Percentiles rank a stretch among this genome's conserved stretches.
Conservation (phyloP, 805 yeast genomes). For the Cyberlindnera euphorbiae region DNA sequence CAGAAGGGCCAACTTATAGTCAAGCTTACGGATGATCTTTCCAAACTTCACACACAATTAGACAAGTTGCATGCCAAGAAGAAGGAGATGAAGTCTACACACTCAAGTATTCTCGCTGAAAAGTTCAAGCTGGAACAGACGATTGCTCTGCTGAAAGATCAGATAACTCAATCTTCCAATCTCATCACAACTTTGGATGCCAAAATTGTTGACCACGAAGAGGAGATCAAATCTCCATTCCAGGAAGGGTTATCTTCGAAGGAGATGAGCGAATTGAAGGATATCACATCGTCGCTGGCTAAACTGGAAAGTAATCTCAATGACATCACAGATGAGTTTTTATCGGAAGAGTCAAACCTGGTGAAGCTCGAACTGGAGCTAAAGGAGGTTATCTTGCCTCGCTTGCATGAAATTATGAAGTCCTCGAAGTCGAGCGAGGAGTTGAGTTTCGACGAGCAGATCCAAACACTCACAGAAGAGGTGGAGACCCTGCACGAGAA, state of each 20-base stretch:
- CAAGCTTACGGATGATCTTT: slow-evolving; percentile 40
- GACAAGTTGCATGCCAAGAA: slow-evolving; percentile 39
- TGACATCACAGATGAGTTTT: slow-evolving; percentile 33
- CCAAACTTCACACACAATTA: slow-evolving; percentile 29
- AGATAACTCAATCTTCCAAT: slow-evolving; percentile 3
- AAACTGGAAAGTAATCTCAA: slow-evolving; percentile 37
- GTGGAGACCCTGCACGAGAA: slow-evolving; percentile 28
- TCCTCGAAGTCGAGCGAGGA: slow-evolving; percentile 20
- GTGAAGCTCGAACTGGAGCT: slow-evolving; percentile 51
- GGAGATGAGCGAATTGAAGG: slow-evolving; percentile 42
- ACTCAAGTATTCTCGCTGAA: slow-evolving; percentile 39
- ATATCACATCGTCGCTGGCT: slow-evolving; percentile 33
- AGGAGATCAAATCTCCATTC: slow-evolving; percentile 53
- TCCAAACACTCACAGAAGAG: slow-evolving; percentile 18
- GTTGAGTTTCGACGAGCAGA: slow-evolving; percentile 14
- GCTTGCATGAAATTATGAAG: slow-evolving; percentile 35
- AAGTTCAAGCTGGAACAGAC: slow-evolving; percentile 42
- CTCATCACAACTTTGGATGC: slow-evolving; percentile 22
- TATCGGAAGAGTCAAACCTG: slow-evolving; percentile 42
- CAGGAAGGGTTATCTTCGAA: slow-evolving; percentile 42
- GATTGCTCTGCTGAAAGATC: slow-evolving; percentile 19
- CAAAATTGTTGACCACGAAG: slow-evolving; percentile 32
- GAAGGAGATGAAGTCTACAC: slow-evolving; percentile 39
- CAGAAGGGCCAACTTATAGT: slow-evolving; percentile 50
- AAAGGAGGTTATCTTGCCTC: slow-evolving; percentile 52